Evolutionary conservation across 345 rosid species (phyloP).

Genomic region (Sonneratia caseolaris): DNA sequence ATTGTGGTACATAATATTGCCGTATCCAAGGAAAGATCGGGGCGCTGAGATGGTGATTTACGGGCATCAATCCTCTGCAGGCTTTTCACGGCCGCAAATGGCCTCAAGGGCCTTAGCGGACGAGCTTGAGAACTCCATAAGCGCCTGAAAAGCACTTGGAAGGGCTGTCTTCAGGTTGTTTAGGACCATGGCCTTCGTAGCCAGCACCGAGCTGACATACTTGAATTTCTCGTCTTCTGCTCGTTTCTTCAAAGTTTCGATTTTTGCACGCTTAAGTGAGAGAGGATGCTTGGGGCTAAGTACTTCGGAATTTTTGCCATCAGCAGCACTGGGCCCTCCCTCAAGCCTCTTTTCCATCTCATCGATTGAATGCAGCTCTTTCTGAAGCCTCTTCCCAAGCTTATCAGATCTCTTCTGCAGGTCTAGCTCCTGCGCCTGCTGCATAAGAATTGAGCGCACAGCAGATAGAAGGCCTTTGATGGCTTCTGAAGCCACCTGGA

Average conservation of each 20-base stretch:
- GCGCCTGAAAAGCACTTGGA: constrained; percentile 61
- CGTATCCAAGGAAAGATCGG: not conserved
- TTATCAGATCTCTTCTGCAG: constrained; percentile 25
- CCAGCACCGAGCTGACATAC: constrained; percentile 38
- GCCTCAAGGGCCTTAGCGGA: constrained; percentile 50
- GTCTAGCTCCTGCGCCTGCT: constrained; percentile 53
- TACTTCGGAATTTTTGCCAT: constrained; percentile 10
- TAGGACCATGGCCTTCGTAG: constrained; percentile 50
- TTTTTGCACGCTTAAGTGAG: constrained; percentile 50
- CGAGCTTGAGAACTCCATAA: constrained; percentile 50
- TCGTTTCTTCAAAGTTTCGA: constrained; percentile 40
- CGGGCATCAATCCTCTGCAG: constrained; percentile 11
- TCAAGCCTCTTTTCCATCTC: constrained; percentile 56
- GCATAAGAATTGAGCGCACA: constrained; percentile 40
- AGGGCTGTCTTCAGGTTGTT: constrained; percentile 65
- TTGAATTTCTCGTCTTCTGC: constrained; percentile 45
- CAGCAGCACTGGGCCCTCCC: constrained; percentile 26
- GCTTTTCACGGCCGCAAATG: constrained; percentile 19
- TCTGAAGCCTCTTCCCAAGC: constrained; percentile 32
- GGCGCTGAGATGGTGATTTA: not conserved
- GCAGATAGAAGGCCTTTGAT: constrained; percentile 52
- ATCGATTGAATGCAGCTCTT: constrained; percentile 39
- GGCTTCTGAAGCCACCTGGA: constrained; percentile 62
- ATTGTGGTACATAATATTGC: not conserved
- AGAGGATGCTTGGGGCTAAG: constrained; percentile 68